Base-by-base conservation (phyloP, 176 grass and related monocot genomes). In the Bothriochloa decipiens region DNA sequence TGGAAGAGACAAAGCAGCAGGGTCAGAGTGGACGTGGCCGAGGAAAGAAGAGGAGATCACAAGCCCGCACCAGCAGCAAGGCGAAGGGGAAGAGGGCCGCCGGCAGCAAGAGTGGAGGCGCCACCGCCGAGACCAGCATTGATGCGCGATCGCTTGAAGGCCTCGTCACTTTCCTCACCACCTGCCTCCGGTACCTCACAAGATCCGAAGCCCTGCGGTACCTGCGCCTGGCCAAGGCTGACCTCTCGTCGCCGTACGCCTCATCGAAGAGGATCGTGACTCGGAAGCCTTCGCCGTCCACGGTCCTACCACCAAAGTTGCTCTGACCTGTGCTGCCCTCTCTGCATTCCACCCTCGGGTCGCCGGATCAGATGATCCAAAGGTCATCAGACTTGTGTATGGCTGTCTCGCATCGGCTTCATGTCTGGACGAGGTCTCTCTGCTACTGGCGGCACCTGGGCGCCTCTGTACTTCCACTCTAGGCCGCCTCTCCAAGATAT, bases 101-200 rank as follows among this genome's bases (percentile, higher is more conserved):
- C 25, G 27, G 61, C 27, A 28, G 37, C 68, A 43, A 71, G 20
- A n/a, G 20, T 27, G 67, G 67, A n/a, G 11, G 43, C 11, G 69
- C 39, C 40, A 6, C 6, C 7, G 40, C 20, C 69, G 13, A 12
- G 45, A 47, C 45, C 11, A 42, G 7, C 70, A 74, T 52, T 16
- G 71, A 45, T 7, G 28, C 16, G 46, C 47, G 8, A 33, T 75
- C 72, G 3, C 47, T 32, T 0, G 0, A 15, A 0, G 72, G 72
- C 47, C 72, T 75, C 47, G 8, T 75, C 46, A 55, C 72, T 28
- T 75, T 75, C 47, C 47, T 75, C 28, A 22, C 28, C 27, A 35
- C 8, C 72, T 35, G 33, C n/a, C 11, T 75, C 72, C 45, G 72
- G 8, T 53, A 75, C 46, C 72, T 75, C 16, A 4, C 15, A 4